Evolutionary conservation across 768 basidiomycete species (phyloP).

Genomic region (Mycena capillaripes): DNA sequence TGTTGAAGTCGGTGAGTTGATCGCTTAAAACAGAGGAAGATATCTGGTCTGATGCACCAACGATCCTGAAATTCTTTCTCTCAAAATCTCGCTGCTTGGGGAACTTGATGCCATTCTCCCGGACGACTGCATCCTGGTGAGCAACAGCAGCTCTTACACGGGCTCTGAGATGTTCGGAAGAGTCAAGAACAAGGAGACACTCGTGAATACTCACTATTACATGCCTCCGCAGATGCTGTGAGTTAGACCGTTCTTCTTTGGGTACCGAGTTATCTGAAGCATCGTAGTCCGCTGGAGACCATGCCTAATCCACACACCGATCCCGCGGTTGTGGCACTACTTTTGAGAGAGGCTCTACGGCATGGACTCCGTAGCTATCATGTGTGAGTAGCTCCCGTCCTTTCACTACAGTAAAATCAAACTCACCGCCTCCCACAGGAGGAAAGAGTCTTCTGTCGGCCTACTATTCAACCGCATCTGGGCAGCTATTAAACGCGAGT

Average conservation of each 20-base stretch:
- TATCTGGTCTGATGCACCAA: no score
- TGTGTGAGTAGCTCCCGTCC: constrained; percentile 5
- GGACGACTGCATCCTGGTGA: constrained; percentile 32
- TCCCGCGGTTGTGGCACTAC: constrained; percentile 20
- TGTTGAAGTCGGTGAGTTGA: constrained; percentile 31
- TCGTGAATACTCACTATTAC: constrained; percentile 34
- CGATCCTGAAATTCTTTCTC: constrained; percentile 18
- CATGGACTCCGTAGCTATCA: constrained; percentile 30
- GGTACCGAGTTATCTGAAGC: neutral
- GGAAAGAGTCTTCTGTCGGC: constrained; percentile 31
- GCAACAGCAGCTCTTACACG: constrained; percentile 36
- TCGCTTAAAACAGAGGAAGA: no score
- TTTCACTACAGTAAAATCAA: neutral
- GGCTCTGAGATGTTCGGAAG: constrained; percentile 32
- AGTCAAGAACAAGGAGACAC: constrained; percentile 26
- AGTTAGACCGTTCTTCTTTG: neutral
- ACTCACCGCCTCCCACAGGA: neutral
- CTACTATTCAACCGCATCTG: constrained; percentile 33
- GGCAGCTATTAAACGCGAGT: constrained; percentile 33
- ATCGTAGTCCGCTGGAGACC: constrained; percentile 22
- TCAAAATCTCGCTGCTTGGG: constrained; percentile 32
- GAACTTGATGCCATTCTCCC: constrained; percentile 31
- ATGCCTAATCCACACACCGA: constrained; percentile 34
- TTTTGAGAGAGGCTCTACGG: constrained; percentile 23
- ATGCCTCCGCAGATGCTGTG: constrained; percentile 27